phyloP scores from a whole-genome alignment of 768 basidiomycete genomes.

The Mycena polygramma region DNA sequence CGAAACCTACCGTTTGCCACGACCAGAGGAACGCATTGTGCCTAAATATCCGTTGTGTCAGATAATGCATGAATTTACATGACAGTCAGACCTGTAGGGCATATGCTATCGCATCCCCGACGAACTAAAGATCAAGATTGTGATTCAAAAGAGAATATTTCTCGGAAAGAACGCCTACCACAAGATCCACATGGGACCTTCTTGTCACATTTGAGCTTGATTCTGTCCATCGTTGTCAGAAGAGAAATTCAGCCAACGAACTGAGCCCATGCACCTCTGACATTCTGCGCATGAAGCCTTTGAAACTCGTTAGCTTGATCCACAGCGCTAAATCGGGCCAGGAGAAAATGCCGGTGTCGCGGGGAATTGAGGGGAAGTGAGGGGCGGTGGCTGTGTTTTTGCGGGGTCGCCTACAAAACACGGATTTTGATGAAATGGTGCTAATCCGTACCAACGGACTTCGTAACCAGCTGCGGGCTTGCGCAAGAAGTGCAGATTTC shows the following conservation, averaged over 20 bases:
- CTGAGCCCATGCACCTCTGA: slow-evolving; percentile 4
- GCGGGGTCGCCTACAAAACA: too few species aligned
- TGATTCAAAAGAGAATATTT: not conserved
- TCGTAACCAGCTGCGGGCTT: too few species aligned
- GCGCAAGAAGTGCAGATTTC: too few species aligned
- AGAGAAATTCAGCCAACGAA: not conserved
- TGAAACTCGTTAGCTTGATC: not conserved
- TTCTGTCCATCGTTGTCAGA: slow-evolving; percentile 34
- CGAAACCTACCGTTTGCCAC: slow-evolving; percentile 41
- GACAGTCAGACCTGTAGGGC: slow-evolving; percentile 38
- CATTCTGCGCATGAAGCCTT: slow-evolving; percentile 34
- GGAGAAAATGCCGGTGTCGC: too few species aligned
- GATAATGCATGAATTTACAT: slow-evolving; percentile 19
- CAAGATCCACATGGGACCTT: slow-evolving; percentile 41
- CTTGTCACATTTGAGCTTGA: slow-evolving; percentile 57
- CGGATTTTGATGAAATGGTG: too few species aligned
- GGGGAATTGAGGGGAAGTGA: too few species aligned
- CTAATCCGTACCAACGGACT: too few species aligned
- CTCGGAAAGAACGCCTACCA: slow-evolving; percentile 5
- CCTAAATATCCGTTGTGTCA: slow-evolving; percentile 41
- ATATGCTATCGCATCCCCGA: slow-evolving; percentile 52
- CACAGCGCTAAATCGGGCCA: not conserved
- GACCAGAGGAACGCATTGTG: slow-evolving; percentile 49
- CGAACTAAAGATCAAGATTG: slow-evolving; percentile 11
- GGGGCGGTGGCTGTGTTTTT: too few species aligned